A percentile compares a stretch with the other conserved stretches of the same genome.
These are phyloP conservation scores for Ramaria rubella DNA, from an alignment of 768 basidiomycete genomes.

Conservation along the genomic window DNA sequence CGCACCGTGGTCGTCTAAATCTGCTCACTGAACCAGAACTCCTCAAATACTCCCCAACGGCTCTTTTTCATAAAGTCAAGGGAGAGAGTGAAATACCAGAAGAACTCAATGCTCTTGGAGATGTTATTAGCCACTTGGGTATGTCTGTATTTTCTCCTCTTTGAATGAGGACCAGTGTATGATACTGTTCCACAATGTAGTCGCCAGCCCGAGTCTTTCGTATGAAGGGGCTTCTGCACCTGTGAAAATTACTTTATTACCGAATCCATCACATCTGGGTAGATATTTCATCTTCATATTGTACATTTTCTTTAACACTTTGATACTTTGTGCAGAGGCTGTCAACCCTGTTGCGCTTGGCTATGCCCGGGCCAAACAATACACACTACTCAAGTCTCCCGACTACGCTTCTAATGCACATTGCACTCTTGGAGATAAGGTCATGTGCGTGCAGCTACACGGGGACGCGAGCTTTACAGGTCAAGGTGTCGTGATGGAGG, in stretches of 20 bases:
- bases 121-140: slow-evolving; percentile 85
- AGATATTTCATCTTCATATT: slow-evolving; percentile 14
- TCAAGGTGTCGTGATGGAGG: slow-evolving; percentile 87
- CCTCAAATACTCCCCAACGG: slow-evolving; percentile 55
- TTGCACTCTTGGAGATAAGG: slow-evolving; percentile 53
- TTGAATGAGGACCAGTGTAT: neutral
- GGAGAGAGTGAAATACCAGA: slow-evolving; percentile 69
- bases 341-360: slow-evolving; percentile 84
- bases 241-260: slow-evolving; percentile 70
- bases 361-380: slow-evolving; percentile 88
- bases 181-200: slow-evolving; percentile 27
- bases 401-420: slow-evolving; percentile 30
- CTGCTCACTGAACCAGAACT: slow-evolving; percentile 61
- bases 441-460: slow-evolving; percentile 85
- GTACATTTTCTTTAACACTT: slow-evolving; percentile 11
- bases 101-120: slow-evolving; percentile 63
- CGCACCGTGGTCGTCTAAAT: slow-evolving; percentile 83
- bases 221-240: slow-evolving; percentile 45
- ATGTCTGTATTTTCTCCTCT: slow-evolving; percentile 17
- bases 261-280: slow-evolving; percentile 77
- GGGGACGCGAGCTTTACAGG: slow-evolving; percentile 91
- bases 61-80: slow-evolving; percentile 82
- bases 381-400: slow-evolving; percentile 64
- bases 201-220: slow-evolving; percentile 54
- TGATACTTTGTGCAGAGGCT: slow-evolving; percentile 48